Evolutionary conservation across 2,329 filamentous ascomycete species (phyloP), one percentile per base, ranked within the genome.

Genomic region (Alternaria ventricosa): DNA sequence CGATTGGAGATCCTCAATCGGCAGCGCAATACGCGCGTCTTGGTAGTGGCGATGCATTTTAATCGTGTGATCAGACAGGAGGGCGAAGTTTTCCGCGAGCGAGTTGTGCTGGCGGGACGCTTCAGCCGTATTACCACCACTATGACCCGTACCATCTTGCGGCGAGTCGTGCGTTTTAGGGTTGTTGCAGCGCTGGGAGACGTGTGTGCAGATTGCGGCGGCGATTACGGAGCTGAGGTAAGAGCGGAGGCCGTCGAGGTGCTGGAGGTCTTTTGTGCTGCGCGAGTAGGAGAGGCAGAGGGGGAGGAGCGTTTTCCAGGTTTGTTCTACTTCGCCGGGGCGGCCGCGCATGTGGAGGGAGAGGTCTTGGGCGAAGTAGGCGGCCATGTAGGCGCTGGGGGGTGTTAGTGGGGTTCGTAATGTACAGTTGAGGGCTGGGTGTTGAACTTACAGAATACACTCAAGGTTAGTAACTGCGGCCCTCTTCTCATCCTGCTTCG

Each of bases 391-490:
- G 7, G 78, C 75, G 49, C 78, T 79, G 33, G 15, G 6, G 12
- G 33, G 43, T 36, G 57, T 77, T 61, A 78, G 73, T 63, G 25
- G n/a, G 25, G 13, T 20, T 41, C 3, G 4, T 11, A 13, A 23
- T 2, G 4, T n/a, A 4, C 3, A 18, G 33, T 6, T 18, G 33
- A 18, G 33, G 3, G 33, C 1, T 41, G 7, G n/a, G 18, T 6
- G 2, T 10, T 13, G 20, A 2, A 65, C 75, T 69, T 71, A 81
- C 67, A 85, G 63, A 28, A 85, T 79, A 46, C 81, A 83, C 64
- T 85, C 83, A n/a, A 84, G 54, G 28, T 79, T 76, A 50, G 79
- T 81, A 33, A 82, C 75, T 6, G 83, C 83, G 4, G 73, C 77
- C 8, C 74, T 75, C 66, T 80, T 79, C 46, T 74, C 70, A 25